phyloP scores from a whole-genome alignment of 805 yeast species.

The Blastobotrys parvus region DNA sequence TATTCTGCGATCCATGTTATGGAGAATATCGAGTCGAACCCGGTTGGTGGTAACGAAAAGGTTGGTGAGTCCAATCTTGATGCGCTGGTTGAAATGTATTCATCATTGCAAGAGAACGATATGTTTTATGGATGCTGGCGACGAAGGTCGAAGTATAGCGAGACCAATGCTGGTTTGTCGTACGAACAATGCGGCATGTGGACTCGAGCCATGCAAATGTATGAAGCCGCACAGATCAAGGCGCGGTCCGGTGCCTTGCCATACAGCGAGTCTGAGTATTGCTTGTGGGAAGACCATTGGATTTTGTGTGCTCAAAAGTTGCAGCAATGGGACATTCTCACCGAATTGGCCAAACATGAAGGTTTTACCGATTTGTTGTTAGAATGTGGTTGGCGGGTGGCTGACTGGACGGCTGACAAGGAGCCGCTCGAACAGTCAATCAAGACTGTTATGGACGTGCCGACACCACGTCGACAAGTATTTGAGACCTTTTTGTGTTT shows the following conservation, averaged over 20 bases:
- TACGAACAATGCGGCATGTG: constrained; percentile 93
- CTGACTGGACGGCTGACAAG: constrained; percentile 94
- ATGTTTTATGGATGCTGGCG: constrained; percentile 98
- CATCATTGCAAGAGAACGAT: constrained; percentile 85
- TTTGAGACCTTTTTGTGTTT: constrained; percentile 89
- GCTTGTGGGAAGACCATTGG: constrained; percentile 99
- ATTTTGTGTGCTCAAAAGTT: constrained; percentile 91
- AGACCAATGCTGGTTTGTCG: constrained; percentile 86
- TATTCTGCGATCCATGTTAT: constrained; percentile 77
- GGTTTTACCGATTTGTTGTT: constrained; percentile 89
- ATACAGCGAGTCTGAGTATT: constrained; percentile 89
- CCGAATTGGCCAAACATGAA: constrained; percentile 95
- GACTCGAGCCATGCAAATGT: constrained; percentile 88
- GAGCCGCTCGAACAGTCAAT: constrained; percentile 93
- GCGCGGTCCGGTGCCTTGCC: constrained; percentile 94
- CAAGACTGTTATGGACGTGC: constrained; percentile 95
- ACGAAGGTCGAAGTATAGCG: constrained; percentile 87
- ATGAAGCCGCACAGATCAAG: constrained; percentile 93
- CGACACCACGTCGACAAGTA: constrained; percentile 93
- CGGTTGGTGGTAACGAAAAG: constrained; percentile 58
- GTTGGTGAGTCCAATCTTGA: constrained; percentile 82
- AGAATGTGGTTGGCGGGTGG: constrained; percentile 99
- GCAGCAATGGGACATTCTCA: constrained; percentile 96
- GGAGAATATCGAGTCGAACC: constrained; percentile 56
- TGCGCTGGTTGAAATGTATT: constrained; percentile 82